phyloP scores from a whole-genome alignment of 2,329 filamentous ascomycete genomes.

The Pseudopithomyces chartarum region DNA sequence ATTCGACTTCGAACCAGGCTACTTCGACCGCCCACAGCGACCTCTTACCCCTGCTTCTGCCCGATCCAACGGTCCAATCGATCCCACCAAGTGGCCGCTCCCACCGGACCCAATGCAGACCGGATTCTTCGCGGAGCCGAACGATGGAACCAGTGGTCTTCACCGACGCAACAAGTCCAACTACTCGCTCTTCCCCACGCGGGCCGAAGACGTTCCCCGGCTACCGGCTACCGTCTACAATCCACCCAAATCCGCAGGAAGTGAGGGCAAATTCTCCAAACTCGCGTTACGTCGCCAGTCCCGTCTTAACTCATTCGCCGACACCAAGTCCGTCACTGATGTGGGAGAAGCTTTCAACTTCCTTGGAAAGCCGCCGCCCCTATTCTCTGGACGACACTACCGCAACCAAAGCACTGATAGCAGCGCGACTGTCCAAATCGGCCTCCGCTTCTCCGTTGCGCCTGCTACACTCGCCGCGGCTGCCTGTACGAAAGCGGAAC shows the following conservation, averaged over 20 bases:
- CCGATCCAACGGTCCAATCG: conserved; percentile 32
- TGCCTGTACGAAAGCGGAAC: conserved; percentile 29
- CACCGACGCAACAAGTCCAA: conserved; percentile 36
- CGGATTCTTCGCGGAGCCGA: conserved; percentile 21
- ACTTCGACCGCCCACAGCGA: conserved; percentile 39
- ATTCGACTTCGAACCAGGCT: conserved; percentile 39
- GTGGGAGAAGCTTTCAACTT: conserved; percentile 43
- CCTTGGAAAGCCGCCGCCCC: conserved; percentile 45
- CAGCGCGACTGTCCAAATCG: conserved; percentile 73
- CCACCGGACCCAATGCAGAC: conserved; percentile 36
- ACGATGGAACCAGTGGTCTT: conserved; percentile 18
- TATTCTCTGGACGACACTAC: conserved; percentile 48
- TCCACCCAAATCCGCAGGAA: conserved; percentile 24
- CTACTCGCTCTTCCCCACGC: conserved; percentile 47
- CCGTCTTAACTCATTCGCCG: conserved; percentile 32
- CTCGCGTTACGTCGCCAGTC: conserved; percentile 39
- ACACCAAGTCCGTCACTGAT: conserved; percentile 40
- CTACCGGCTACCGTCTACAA: conserved; percentile 47
- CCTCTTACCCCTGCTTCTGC: conserved; percentile 36
- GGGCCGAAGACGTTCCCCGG: conserved; percentile 45
- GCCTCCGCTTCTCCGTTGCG: conserved; percentile 65
- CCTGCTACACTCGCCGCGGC: conserved; percentile 43
- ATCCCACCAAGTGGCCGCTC: conserved; percentile 44
- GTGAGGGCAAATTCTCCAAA: conserved; percentile 29
- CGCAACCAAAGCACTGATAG: conserved; percentile 68